Base-by-base conservation (phyloP, 1,284 basidiomycete genomes). In the Chiua sp. region DNA sequence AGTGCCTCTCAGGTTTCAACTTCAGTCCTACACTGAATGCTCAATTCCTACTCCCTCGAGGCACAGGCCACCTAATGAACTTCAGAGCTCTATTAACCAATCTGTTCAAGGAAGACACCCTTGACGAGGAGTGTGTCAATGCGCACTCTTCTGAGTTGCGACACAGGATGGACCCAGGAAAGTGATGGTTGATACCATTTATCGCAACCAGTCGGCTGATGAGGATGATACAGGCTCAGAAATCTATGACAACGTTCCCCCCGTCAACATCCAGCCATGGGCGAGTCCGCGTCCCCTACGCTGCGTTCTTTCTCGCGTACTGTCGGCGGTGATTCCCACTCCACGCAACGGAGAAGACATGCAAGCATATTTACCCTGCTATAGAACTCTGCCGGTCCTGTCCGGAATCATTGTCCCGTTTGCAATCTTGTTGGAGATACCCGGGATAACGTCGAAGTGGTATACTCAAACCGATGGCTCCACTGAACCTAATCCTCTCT, bases 391-490 rank as follows among this genome's bases (percentile, higher is more conserved):
- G 6, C 91, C 90, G 0, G 88, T 93, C 56, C 62, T 92, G 23
- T 85, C 87, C 12, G 92, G 91, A 11, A 77, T 91, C 20, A 68
- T 88, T 37, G 86, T 92, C 22, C 92, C 92, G 0, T 92, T 94
- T 67, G 83, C 86, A 18, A 92, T 95, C 60, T 79, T 95, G 22
- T 80, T 95, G 32, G 91, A 92, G 68, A 91, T 94, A 49, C 92
- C 91, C 1, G 89, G 89, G 18, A 72, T 93, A 26, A 93, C 90
- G 0, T 86, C 79, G 58, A 75, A 75, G 46, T 91, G 90, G 90
- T 90, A 90, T 67, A 81, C 88, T 56, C 79, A 79, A 33, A 89
- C 83, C 0, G 74, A 79, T n/a, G 74, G 75, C 26, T 75, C 80
- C 60, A 52, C 77, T 32, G 79, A 77, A 55, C 72, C 73, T 8